Evolutionary conservation across 2,329 filamentous ascomycete genomes (phyloP), one percentile per base, ranked within the genome.

Genomic region (Byssochlamys sp.): DNA sequence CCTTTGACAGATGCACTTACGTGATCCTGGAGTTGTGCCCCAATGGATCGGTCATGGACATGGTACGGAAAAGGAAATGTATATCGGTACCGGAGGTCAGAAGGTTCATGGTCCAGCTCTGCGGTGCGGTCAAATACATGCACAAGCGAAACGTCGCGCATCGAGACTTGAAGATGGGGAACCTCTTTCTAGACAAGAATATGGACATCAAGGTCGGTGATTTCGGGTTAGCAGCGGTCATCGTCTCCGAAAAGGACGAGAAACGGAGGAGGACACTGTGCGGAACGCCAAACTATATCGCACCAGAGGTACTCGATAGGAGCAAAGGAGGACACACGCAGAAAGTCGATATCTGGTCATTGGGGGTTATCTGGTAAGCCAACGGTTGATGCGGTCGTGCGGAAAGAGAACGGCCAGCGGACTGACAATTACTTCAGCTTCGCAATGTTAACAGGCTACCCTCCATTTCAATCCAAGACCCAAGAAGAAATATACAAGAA

Each of bases 121-220:
- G 92, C 63, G 94, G 94, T 35, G 94, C 94, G 39, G 92, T 99
- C 75, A 97, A 97, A 75, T 99, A 99, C 71, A 89, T 99, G 79
- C 95, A 99, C 73, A 86, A 86, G 68, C 89, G 95, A 70, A 94
- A 92, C 63, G 95, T 99, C 61, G 96, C 97, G 54, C 94, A 99
- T 74, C 85, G 94, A 54, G 94, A 99, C 73, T 76, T 99, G 65
- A 99, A 99, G 76, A 97, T 96, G 80, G 95, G 94, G 53, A 99
- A 99, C 71, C 87, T 99, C 64, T 99, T 99, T 68, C 80, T 99
- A 55, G 94, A 99, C 72, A 84, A 84, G 56, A 81, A 91, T 64
- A 96, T 99, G 92, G 95, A 99, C 68, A 87, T 96, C 66, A 99
- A 99, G 72, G 90, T 99, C 66, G 94, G 94, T 51, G 94, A 99